Evolutionary conservation across 139 green algal genomes (phyloP).

Genomic region (Chlorella sp.): DNA sequence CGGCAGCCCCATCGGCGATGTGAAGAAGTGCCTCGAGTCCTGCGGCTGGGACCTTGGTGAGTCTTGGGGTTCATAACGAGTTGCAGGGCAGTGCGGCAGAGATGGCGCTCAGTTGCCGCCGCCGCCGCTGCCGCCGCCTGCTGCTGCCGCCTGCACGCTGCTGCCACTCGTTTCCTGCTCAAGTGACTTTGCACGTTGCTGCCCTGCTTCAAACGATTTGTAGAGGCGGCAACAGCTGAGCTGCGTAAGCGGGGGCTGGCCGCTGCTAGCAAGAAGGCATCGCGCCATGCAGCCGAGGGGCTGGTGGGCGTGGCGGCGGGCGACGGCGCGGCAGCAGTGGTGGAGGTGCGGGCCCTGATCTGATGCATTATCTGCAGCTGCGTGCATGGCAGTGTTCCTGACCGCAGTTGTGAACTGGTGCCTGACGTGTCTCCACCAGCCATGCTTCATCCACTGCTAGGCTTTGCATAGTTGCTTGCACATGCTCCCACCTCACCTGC

Average conservation of each 20-base stretch:
- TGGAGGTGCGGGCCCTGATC: constrained; percentile 52
- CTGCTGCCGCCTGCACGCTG: not conserved
- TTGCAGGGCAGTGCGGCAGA: no score
- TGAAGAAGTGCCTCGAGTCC: constrained; percentile 76
- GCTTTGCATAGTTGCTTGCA: no score
- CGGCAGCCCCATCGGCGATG: constrained; percentile 84
- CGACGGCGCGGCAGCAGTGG: constrained; percentile 34
- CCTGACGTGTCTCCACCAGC: no score
- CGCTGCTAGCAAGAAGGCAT: constrained; percentile 89
- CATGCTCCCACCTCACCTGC: no score
- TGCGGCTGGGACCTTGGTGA: constrained; percentile 70
- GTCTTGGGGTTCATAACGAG: not conserved
- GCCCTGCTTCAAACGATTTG: not conserved
- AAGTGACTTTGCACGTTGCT: no score
- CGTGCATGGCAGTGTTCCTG: no score
- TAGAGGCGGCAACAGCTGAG: constrained; percentile 61
- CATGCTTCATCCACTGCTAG: no score
- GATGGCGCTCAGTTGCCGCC: not conserved
- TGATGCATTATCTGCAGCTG: no score
- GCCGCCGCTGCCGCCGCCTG: not conserved
- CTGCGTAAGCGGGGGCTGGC: constrained; percentile 87
- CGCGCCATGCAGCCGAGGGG: constrained; percentile 82
- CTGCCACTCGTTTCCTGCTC: not conserved
- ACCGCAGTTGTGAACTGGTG: no score
- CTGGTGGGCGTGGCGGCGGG: constrained; percentile 74